Conservation (phyloP, 2,329 filamentous ascomycete genomes). For the Exophiala bonariae region DNA sequence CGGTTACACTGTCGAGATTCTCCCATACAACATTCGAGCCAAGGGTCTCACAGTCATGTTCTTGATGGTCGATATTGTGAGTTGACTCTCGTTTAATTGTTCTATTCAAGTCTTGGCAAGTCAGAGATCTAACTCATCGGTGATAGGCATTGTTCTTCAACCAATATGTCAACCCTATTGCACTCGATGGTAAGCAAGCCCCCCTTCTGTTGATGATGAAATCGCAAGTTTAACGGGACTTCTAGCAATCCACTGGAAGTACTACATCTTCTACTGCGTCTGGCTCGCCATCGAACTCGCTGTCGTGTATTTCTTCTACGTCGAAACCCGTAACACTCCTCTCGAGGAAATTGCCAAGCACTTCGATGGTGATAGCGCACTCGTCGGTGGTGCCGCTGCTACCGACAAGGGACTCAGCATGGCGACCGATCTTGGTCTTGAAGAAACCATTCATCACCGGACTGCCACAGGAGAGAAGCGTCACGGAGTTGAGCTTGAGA, state of each 20-base stretch:
- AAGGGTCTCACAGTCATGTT: conserved; percentile 46
- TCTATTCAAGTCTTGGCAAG: conserved; percentile 26
- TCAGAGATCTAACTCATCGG: no score
- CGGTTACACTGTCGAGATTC: conserved; percentile 48
- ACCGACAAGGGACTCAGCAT: conserved; percentile 27
- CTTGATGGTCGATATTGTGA: conserved; percentile 34
- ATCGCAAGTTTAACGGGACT: conserved; percentile 12
- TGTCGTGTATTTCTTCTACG: conserved; percentile 38
- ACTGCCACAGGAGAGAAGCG: conserved; percentile 23
- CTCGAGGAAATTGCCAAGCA: conserved; percentile 70
- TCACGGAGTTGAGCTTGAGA: conserved; percentile 15
- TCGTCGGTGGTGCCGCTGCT: conserved; percentile 30
- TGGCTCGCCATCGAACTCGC: conserved; percentile 34
- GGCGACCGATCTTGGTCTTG: conserved; percentile 24
- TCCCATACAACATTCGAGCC: conserved; percentile 51
- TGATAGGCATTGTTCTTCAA: conserved; percentile 39
- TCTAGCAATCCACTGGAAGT: conserved; percentile 25
- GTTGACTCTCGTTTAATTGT: conserved; percentile 20
- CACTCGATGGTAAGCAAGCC: conserved; percentile 37
- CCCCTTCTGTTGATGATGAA: conserved; percentile 35
- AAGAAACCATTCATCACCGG: conserved; percentile 18
- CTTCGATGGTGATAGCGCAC: conserved; percentile 65
- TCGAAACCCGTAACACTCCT: conserved; percentile 66
- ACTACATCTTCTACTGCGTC: conserved; percentile 40
- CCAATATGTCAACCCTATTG: conserved; percentile 38